phyloP scores from a whole-genome alignment of 768 basidiomycete species.

The Lactifluus subvellereus region DNA sequence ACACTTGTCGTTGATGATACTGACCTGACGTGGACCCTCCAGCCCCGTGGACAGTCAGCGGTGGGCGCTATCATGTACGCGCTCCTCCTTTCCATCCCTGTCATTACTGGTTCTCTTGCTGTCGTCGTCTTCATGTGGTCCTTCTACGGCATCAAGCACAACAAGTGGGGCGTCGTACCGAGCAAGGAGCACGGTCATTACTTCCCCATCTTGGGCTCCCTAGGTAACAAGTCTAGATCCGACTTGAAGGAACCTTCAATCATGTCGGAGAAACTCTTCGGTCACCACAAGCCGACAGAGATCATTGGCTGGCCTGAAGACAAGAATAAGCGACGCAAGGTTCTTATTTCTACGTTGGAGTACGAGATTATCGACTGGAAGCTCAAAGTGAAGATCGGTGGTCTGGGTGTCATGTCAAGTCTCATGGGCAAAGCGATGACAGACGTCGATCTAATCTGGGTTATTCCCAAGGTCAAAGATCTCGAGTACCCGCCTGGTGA shows the following conservation, averaged over 20 bases:
- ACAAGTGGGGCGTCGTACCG: constrained; percentile 83
- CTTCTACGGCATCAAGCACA: constrained; percentile 94
- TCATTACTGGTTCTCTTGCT: constrained; percentile 79
- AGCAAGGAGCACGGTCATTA: constrained; percentile 67
- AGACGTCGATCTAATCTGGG: constrained; percentile 92
- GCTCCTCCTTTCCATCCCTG: constrained; percentile 71
- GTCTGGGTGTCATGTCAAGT: constrained; percentile 95
- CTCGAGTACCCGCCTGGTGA: constrained; percentile 89
- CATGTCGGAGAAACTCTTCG: constrained; percentile 69
- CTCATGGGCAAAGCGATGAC: constrained; percentile 99
- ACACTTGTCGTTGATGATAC: constrained; percentile 73
- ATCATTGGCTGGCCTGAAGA: constrained; percentile 97
- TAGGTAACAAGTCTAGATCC: constrained; percentile 59
- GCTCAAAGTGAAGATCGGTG: constrained; percentile 96
- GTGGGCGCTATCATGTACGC: constrained; percentile 87
- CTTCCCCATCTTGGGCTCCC: constrained; percentile 76
- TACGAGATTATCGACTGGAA: constrained; percentile 99
- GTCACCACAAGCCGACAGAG: constrained; percentile 46
- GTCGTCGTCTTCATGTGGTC: constrained; percentile 90
- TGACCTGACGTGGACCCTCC: constrained; percentile 67
- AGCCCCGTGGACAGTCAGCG: constrained; percentile 75
- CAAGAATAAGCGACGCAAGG: constrained; percentile 84
- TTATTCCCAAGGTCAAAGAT: constrained; percentile 92
- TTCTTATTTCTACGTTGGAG: constrained; percentile 87
- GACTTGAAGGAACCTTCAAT: constrained; percentile 61